Base-by-base conservation (phyloP, 345 rosid species). In the rapeseed (Brassica napus) region DNA sequence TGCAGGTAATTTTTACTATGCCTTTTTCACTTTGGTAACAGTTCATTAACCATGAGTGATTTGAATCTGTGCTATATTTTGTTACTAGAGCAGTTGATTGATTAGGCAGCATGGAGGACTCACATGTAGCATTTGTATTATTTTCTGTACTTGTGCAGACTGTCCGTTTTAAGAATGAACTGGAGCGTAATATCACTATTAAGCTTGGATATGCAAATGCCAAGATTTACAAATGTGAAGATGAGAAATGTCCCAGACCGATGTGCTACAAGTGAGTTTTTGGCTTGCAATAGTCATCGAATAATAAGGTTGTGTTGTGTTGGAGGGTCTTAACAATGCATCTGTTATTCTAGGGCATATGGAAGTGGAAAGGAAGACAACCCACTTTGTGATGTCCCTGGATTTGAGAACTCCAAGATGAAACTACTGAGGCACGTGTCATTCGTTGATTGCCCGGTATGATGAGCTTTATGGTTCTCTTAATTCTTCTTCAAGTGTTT, bases 191-290 rank as follows among this genome's bases (percentile, higher is more conserved):
- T 42, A 95, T 95, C 75, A 95, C 99, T n/a, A 95, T 95, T 72
- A 95, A 95, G 85, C 98, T 95, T 87, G 99, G 99, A 26, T 93
- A 95, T 85, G 98, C 98, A 30, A 95, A 95, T 78, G 97, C 98
- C n/a, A 95, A 95, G 87, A 95, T 95, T 44, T 95, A 95, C 87
- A 89, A 93, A 81, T 95, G 97, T 28, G 99, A 95, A 83, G 98
- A 93, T 82, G 99, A 93, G 35, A 81, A 84, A 26, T 95, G 99
- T 72, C 89, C 98, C 73, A 88, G 99, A 15, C 99, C 99, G 49
- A 87, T 90, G 91, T 87, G 94, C 82, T 95, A 90, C 88, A 95
- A 88, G 98, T 93, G 74, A 73, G 97, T 86, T 67, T 49, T 34
- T 11, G 62, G 9, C 8, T 12, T 26, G 72, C 58, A 5, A 14